phyloP scores from a whole-genome alignment of 176 grass and related monocot species.

The Juncus inflexus region DNA sequence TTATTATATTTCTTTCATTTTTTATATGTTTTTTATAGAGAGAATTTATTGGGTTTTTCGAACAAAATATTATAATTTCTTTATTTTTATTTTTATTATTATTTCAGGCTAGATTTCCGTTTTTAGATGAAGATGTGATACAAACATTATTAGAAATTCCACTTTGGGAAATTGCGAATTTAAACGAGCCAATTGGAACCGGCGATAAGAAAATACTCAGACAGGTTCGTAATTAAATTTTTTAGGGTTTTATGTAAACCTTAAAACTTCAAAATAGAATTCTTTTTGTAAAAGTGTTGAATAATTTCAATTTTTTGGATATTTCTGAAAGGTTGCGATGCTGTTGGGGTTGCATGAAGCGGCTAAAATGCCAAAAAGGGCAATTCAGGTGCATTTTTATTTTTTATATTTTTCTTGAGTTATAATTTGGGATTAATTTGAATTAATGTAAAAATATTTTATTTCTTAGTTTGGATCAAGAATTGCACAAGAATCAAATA shows the following conservation, averaged over 20 bases:
- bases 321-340: conserved; percentile 55
- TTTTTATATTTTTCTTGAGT: background rate
- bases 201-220: conserved; percentile 97
- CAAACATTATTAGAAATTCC: conserved; percentile 66
- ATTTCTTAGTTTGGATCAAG: conserved; percentile 72
- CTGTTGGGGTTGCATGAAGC: conserved; percentile 71
- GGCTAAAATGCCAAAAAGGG: conserved; percentile 74
- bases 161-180: conserved; percentile 74
- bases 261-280: background rate
- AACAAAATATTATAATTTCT: background rate
- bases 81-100: background rate
- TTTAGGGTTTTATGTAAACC: background rate
- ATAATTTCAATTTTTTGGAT: conserved; percentile 16
- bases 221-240: conserved; percentile 48
- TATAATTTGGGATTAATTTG: background rate
- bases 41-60: no score
- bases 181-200: conserved; percentile 67
- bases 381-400: conserved; percentile 70
- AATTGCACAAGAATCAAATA: conserved; percentile 86
- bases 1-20: background rate
- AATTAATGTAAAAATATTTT: background rate
- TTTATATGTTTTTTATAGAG: no score
- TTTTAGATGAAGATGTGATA: conserved; percentile 88
- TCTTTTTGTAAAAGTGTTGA: conserved; percentile 7
- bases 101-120: conserved; percentile 74